A percentile compares a stretch with the other conserved stretches of the same genome.
Evolutionary conservation across 2,329 filamentous ascomycete species (phyloP).

Genomic region (Pseudogymnoascus sp.): DNA sequence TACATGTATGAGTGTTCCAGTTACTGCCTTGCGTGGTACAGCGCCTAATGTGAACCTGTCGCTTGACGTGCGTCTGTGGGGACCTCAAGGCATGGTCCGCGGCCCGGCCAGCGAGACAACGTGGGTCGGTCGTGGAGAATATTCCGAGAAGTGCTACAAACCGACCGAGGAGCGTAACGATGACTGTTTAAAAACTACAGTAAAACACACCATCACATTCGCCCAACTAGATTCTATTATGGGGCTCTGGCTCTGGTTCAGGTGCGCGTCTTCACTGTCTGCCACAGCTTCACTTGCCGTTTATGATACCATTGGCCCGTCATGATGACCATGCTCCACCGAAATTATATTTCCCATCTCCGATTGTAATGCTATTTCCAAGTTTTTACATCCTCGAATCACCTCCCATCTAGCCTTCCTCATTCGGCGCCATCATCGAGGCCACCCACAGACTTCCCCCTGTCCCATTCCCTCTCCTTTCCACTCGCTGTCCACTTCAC

Average conservation of each 20-base stretch:
- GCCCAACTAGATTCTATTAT: background rate
- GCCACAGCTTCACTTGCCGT: background rate
- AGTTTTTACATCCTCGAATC: background rate
- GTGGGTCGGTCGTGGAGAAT: slow-evolving; percentile 7
- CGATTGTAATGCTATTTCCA: background rate
- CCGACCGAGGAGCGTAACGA: background rate
- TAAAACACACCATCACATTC: background rate
- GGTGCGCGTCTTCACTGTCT: background rate
- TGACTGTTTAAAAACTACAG: background rate
- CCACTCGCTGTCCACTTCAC: slow-evolving; percentile 57
- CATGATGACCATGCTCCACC: background rate
- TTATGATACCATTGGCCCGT: background rate
- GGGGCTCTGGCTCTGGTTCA: background rate
- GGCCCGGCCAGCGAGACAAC: slow-evolving; percentile 3
- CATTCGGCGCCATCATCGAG: background rate
- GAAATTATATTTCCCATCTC: background rate
- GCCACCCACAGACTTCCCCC: slow-evolving; percentile 41
- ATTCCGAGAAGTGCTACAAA: background rate
- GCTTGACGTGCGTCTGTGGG: background rate
- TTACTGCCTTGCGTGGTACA: background rate
- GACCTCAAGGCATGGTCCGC: background rate
- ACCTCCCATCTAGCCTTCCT: background rate
- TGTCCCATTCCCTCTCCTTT: slow-evolving; percentile 53
- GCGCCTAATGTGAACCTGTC: background rate
- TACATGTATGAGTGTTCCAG: background rate